phyloP scores from a whole-genome alignment of 1,139 yeast genomes.

The Scheffersomyces titani region DNA sequence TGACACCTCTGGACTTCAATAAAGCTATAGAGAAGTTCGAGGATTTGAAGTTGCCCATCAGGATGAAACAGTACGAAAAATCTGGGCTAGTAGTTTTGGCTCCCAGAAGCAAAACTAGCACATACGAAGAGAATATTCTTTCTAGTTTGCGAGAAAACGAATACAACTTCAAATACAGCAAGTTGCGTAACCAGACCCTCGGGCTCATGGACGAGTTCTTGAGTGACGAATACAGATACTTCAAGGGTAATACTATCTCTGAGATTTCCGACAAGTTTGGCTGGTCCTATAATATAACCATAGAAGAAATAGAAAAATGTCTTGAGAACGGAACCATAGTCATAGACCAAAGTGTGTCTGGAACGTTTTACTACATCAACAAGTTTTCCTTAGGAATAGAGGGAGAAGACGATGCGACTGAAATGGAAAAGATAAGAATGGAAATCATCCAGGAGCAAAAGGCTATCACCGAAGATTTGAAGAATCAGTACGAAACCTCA shows the following conservation, averaged over 20 bases:
- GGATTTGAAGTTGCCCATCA: conserved; percentile 34
- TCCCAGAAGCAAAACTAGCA: conserved; percentile 20
- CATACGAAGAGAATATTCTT: conserved; percentile 26
- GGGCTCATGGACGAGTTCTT: conserved; percentile 25
- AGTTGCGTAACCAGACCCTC: conserved; percentile 22
- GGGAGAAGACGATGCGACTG: conserved; percentile 12
- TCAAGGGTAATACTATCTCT: conserved; percentile 38
- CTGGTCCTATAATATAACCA: conserved; percentile 72
- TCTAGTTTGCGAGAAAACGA: conserved; percentile 26
- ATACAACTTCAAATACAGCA: conserved; percentile 24
- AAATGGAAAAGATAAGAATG: conserved; percentile 12
- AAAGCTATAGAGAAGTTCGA: conserved; percentile 33
- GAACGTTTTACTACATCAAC: conserved; percentile 49
- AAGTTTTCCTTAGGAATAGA: conserved; percentile 16
- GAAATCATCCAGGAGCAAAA: conserved; percentile 22
- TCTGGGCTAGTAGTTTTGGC: conserved; percentile 39
- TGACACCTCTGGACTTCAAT: conserved; percentile 32
- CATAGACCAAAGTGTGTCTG: conserved; percentile 66
- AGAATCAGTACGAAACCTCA: conserved; percentile 12
- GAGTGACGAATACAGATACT: conserved; percentile 22
- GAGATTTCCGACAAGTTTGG: conserved; percentile 39
- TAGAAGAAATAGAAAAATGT: conserved; percentile 66
- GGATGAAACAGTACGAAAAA: conserved; percentile 29
- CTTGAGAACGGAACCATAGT: conserved; percentile 59
- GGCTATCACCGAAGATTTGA: conserved; percentile 16